These are phyloP conservation scores for Phytopythium aichiense DNA, from an alignment of 352 stramenopile genomes.

Conservation along the genomic window DNA sequence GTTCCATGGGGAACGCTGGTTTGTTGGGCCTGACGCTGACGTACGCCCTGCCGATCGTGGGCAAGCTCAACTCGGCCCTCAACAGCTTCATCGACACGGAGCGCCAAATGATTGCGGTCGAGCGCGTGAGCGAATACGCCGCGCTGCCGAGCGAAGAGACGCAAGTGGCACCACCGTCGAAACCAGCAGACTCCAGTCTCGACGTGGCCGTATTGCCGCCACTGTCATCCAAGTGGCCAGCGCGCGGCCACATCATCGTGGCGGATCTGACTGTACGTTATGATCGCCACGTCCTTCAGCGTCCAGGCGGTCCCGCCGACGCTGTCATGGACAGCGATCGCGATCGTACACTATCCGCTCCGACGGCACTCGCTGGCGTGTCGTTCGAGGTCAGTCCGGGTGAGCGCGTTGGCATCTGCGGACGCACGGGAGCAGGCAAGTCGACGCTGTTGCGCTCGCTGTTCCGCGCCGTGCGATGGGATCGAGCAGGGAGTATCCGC, in stretches of 20 bases:
- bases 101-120: slow-evolving; percentile 90
- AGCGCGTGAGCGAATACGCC: slow-evolving; percentile 85
- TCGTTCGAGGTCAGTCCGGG: slow-evolving; percentile 3
- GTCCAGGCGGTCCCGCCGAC: background rate
- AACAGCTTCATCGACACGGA: slow-evolving; percentile 87
- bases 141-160: slow-evolving; percentile 48
- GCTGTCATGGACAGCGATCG: background rate
- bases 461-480: slow-evolving; percentile 65
- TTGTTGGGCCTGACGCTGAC: slow-evolving; percentile 88
- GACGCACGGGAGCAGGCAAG: slow-evolving; percentile 90
- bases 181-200: slow-evolving; percentile 6
- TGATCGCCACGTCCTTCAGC: background rate
- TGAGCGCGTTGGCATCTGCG: slow-evolving; percentile 63
- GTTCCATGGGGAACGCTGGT: slow-evolving; percentile 46
- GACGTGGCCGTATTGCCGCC: slow-evolving; percentile 3
- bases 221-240: slow-evolving; percentile 26
- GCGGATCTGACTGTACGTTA: slow-evolving; percentile 49
- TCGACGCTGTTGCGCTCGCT: slow-evolving; percentile 81
- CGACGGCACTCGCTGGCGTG: slow-evolving; percentile 32
- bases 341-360: background rate
- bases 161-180: slow-evolving; percentile 9
- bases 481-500: slow-evolving; percentile 36
- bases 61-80: slow-evolving; percentile 83
- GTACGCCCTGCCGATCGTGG: slow-evolving; percentile 87
- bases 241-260: slow-evolving; percentile 46